Percentiles rank a stretch among this genome's conserved stretches.
Evolutionary conservation across 2,329 filamentous ascomycete species (phyloP).

Genomic region (Hansfordia pulvinata): DNA sequence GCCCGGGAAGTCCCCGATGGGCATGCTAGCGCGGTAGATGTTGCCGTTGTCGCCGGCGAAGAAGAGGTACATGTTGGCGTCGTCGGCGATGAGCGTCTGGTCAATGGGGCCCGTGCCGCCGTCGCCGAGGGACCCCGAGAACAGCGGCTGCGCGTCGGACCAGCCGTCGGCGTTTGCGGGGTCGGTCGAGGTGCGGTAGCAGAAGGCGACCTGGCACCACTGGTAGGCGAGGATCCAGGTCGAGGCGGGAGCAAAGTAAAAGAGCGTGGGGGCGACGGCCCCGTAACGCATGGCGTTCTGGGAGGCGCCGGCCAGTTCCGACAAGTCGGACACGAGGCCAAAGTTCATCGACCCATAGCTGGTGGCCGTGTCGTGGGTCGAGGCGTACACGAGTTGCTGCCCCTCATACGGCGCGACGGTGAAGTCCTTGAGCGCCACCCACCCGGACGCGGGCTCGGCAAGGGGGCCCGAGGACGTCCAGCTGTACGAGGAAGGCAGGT

Average conservation of each 20-base stretch:
- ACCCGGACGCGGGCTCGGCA: constrained; percentile 36
- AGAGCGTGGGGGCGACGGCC: constrained; percentile 46
- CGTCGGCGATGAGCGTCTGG: constrained; percentile 50
- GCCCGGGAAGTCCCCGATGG: constrained; percentile 46
- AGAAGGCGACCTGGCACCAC: constrained; percentile 46
- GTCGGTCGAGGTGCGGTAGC: constrained; percentile 44
- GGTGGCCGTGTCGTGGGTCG: constrained; percentile 25
- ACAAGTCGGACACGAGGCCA: constrained; percentile 36
- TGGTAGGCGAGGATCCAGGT: constrained; percentile 55
- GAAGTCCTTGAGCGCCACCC: constrained; percentile 51
- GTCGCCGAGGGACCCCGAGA: constrained; percentile 35
- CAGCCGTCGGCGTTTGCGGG: constrained; percentile 44
- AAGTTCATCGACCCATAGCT: constrained; percentile 47
- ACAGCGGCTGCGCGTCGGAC: constrained; percentile 38
- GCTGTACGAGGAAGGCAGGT: constrained; percentile 37
- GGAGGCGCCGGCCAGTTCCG: constrained; percentile 30
- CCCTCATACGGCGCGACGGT: constrained; percentile 39
- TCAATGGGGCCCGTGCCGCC: constrained; percentile 44
- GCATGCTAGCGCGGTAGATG: constrained; percentile 51
- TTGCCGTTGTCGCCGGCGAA: constrained; percentile 54
- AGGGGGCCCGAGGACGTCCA: constrained; percentile 40
- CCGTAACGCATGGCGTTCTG: constrained; percentile 34
- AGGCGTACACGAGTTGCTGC: constrained; percentile 47
- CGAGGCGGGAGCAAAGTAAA: constrained; percentile 47
- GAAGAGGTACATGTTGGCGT: constrained; percentile 51